Base-by-base conservation (phyloP, 2,329 filamentous ascomycete genomes). In the Penicillium sp. region DNA sequence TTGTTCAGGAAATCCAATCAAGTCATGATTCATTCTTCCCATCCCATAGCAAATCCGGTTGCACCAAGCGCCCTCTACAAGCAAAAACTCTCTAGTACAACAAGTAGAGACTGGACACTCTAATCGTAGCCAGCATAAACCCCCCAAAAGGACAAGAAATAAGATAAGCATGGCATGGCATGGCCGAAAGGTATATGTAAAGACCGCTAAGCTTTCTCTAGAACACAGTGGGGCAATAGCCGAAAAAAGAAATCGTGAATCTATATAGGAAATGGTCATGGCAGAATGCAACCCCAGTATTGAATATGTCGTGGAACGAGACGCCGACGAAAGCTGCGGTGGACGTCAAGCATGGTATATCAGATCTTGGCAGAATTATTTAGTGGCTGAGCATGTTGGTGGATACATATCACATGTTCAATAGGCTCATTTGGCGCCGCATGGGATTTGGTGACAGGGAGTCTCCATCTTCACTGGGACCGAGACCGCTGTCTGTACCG, bases 401-500 rank as follows among this genome's bases (percentile, higher is more conserved):
- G 53, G 4, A 15, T 26, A 1, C 40, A 67, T 72, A 5, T 44
- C 19, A 88, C 82, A 89, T 84, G 61, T 87, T 88, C 67, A 92
- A 75, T 68, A 92, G 79, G 75, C 88, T 91, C 89, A 92, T 90
- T 75, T 92, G 89, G 68, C 89, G 83, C 69, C 88, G 83, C 67
- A 91, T 80, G 5, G 90, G 89, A 71, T 89, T 91, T 13, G 88
- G 87, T 54, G 84, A 76, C 0, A 75, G 84, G 12, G 72, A 70
- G 53, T 79, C 76, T 17, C 87, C 89, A 64, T 92, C 90, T 75
- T 93, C 90, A 71, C 89, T 92, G 38, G 87, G 75, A 13, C 81
- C 80, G 37, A 82, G 72, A 8, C 80, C 80, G 59, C 80, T 82
- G 64, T 83, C 80, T 1, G 79, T 80, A 13, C 79, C 79, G 37